Base-by-base conservation (phyloP, 495 filamentous ascomycete species). In the Penicillium fimorum region DNA sequence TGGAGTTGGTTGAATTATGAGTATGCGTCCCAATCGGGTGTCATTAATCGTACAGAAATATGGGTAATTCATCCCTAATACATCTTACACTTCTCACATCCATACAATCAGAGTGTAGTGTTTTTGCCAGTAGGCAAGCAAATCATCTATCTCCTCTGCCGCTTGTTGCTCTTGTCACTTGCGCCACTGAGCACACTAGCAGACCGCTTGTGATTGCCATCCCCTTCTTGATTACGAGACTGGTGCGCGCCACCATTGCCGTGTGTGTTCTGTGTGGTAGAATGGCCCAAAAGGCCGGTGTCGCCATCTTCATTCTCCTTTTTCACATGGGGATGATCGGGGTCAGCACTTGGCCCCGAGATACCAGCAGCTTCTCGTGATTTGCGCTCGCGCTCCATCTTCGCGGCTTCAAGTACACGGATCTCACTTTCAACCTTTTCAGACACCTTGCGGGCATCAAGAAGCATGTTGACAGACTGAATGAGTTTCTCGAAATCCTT, bases 371-470 rank as follows among this genome's bases (percentile, higher is more conserved):
- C 57, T 52, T 70, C 69, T 9, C 54, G 55, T 5, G 59, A 53
- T 64, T 73, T 73, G 25, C 66, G 70, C 60, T 87, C 87, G 53
- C 82, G 74, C 59, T 87, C 85, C 0, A 80, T 83, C 79, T 77
- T 75, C 77, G 84, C 27, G 15, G 83, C 84, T 67, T 85, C 83
- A 45, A 89, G 75, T 2, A 95, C 75, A 54, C 82, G 84, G 50
- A 95, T 84, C 74, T 98, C 94, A 12, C 83, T 84, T 50, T 92
- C 89, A 0, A 96, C 73, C 71, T 95, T 96, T 70, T 98, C 94
- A 5, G 80, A 75, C 10, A 91, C 70, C 73, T 96, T 97, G 53
- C 90, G 77, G 11, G 88, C 77, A 59, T 98, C 94, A 1, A 98
- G 79, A 17, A 98, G 71, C 12, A 81, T 67, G 32, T 86, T 83